Evolutionary conservation across 139 green algal genomes (phyloP).

Genomic region (Pseudopediastrum boryanum): DNA sequence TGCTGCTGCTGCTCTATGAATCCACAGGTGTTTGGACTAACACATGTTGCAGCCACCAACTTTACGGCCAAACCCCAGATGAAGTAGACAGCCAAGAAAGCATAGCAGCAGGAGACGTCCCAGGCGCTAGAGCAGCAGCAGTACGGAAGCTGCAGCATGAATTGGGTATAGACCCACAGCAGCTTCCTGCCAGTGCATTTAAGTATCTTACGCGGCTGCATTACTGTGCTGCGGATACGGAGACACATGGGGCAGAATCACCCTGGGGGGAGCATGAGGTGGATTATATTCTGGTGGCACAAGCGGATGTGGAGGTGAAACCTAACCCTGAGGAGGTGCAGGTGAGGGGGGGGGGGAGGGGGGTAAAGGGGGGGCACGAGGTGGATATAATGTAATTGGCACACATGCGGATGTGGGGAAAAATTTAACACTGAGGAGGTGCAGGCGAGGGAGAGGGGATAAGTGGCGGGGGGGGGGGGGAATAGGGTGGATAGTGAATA

Average conservation of each 20-base stretch:
- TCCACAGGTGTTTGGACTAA: slow-evolving; percentile 90
- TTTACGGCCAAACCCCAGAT: slow-evolving; percentile 78
- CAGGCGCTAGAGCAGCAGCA: slow-evolving; percentile 74
- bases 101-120: slow-evolving; percentile 43
- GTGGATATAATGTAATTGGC: background rate
- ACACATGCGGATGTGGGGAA: background rate
- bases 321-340: background rate
- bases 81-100: slow-evolving; percentile 64
- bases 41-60: slow-evolving; percentile 95
- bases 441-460: background rate
- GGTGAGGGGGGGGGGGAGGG: no score
- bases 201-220: slow-evolving; percentile 90
- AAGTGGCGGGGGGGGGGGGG: background rate
- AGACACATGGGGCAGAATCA: slow-evolving; percentile 54
- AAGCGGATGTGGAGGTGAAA: background rate
- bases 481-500: background rate
- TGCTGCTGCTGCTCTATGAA: no score
- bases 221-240: slow-evolving; percentile 88
- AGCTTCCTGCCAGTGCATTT: slow-evolving; percentile 60
- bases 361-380: background rate
- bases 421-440: no score
- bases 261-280: slow-evolving; percentile 94
- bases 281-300: slow-evolving; percentile 93
- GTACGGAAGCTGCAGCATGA: slow-evolving; percentile 91
- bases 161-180: slow-evolving; percentile 76